These are phyloP conservation scores for Solanum raphanifolium DNA, from an alignment of 257 asterid genomes.

Conservation along the genomic window DNA sequence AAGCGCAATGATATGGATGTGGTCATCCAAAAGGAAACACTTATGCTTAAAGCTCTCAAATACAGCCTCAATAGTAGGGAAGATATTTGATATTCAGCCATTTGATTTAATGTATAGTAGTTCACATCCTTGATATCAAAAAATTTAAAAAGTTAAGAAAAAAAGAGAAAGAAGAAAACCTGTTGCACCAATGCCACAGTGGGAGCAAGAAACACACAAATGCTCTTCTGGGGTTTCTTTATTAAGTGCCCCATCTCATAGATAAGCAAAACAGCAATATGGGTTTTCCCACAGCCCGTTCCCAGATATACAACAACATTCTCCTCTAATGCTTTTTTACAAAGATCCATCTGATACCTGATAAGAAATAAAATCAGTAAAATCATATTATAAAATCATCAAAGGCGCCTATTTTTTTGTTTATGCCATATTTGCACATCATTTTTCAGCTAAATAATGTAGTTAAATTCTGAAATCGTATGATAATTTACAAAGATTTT, in stretches of 20 bases:
- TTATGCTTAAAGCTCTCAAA: not conserved
- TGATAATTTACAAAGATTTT: not conserved
- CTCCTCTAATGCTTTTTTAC: constrained; percentile 79
- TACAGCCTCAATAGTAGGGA: not conserved
- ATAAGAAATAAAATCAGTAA: constrained; percentile 1
- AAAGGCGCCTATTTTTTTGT: not conserved
- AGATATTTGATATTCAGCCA: not conserved
- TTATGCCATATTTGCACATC: not conserved
- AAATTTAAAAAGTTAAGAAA: not conserved
- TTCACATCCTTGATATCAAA: not conserved
- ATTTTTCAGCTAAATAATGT: not conserved
- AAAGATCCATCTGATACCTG: constrained; percentile 91
- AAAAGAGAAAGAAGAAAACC: constrained; percentile 31
- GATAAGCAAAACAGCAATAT: constrained; percentile 80
- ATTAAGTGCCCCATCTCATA: constrained; percentile 86
- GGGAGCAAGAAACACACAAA: constrained; percentile 92
- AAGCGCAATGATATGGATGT: not conserved
- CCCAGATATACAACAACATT: constrained; percentile 71
- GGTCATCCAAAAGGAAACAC: not conserved
- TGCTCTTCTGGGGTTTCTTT: constrained; percentile 72
- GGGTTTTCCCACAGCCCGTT: constrained; percentile 98
- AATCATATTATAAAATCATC: not conserved
- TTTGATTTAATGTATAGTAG: not conserved
- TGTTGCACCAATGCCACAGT: constrained; percentile 90
- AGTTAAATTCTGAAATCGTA: not conserved